phyloP scores from a whole-genome alignment of 768 basidiomycete genomes.

The Calocera viscosa region DNA sequence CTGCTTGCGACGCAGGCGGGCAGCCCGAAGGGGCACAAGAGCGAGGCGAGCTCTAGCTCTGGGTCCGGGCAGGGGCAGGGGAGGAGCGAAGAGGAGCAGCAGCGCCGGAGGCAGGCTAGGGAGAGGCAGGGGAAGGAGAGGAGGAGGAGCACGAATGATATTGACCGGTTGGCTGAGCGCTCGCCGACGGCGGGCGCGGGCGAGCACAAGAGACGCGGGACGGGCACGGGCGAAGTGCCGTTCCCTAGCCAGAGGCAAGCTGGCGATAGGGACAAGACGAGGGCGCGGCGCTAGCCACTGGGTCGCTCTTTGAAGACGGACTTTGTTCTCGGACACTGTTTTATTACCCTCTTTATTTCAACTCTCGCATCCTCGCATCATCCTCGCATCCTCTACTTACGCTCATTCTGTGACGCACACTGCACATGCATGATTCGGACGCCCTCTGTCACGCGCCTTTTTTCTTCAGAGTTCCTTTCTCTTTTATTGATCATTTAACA shows the following conservation, averaged over 20 bases:
- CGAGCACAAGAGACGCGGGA: background rate
- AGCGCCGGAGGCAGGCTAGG: background rate
- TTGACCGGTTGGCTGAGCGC: background rate
- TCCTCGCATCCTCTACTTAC: background rate
- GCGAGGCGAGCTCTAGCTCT: background rate
- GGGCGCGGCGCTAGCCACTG: background rate
- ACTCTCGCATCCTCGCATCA: background rate
- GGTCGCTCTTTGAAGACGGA: background rate
- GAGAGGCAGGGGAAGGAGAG: background rate
- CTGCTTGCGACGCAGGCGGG: background rate
- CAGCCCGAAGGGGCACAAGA: background rate
- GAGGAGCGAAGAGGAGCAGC: background rate
- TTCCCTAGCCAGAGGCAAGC: background rate
- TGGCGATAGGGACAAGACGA: background rate
- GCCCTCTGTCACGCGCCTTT: background rate
- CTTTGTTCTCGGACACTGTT: background rate
- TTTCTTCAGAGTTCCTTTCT: too few species aligned
- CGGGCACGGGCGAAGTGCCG: slow-evolving; percentile 5
- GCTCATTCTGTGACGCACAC: background rate
- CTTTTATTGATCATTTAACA: too few species aligned
- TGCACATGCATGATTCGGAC: background rate
- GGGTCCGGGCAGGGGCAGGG: background rate
- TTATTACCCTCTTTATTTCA: background rate
- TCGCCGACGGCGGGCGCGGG: background rate
- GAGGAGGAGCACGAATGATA: background rate